Evolutionary conservation across 441 rosid genomes (phyloP), one percentile per base, ranked within the genome.

Genomic region (Syzygium syzygioides): DNA sequence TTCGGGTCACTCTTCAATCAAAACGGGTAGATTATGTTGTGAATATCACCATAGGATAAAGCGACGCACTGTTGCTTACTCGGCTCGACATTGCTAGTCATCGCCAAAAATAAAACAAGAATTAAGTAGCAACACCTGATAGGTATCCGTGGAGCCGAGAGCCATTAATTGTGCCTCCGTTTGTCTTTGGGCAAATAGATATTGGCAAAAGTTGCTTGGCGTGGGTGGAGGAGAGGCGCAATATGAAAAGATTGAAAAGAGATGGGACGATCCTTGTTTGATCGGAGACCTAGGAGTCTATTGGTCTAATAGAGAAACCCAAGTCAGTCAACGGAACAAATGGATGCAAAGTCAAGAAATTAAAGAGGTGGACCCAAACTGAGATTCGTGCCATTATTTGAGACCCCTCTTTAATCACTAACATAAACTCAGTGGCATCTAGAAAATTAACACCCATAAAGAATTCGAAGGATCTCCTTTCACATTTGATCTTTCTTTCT

Each of bases 1-100:
- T 11, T 0, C 2, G 7, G 3, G 1, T 12, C 12, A 26, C 15
- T 26, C 0, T 1, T 26, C 4, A 59, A 0, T 0, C 0, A n/a
- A 26, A 59, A 59, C 0, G 64, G 30, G 4, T 12, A 1, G 15
- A 30, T 59, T 26, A 59, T 59, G 4, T 26, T 59, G 30, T 4
- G 30, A 59, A 59, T 59, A 3, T 59, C 64, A 0, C 64, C 64
- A 59, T 6, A 59, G 0, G 64, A 59, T 2, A 14, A 59, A 59
- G 3, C 48, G 9, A 45, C 0, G 7, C 30, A 11, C 30, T n/a
- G 2, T 10, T 0, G 7, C 12, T 59, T 26, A 26, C 7, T 0
- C 0, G 7, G 1, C 30, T 59, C 30, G 2, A 12, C 64, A 59
- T 59, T 5, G 12, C 4, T 26, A 11, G 14, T 59, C 30, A 59